Evolutionary conservation across 257 asterid genomes (phyloP), one percentile per base, ranked within the genome.

Genomic region (Ilex aquifolium): DNA sequence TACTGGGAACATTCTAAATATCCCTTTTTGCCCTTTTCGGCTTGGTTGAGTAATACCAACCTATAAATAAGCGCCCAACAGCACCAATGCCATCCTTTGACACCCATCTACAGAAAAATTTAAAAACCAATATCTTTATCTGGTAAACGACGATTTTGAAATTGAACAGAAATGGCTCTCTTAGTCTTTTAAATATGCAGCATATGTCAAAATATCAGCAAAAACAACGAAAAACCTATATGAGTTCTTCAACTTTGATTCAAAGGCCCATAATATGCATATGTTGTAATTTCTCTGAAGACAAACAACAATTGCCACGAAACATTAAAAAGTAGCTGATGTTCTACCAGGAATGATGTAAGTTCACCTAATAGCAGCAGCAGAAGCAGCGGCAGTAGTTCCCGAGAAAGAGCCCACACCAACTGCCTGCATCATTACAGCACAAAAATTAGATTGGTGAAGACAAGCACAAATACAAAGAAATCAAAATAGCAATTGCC

Each of bases 71-170:
- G 65, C 99, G 96, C 62, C 99, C 99, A 70, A 92, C 70, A 65
- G 99, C 95, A 73, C 99, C 99, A 76, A 92, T 89, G 80, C 99
- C 97, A 75, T 85, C 96, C 86, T 89, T 92, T 62, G 95, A 73
- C 66, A 92, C 97, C 99, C 99, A 92, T 83, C 99, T 92, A 80
- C 72, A 65, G 59, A 68, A 68, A 29, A 51, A 73, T 57, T 56
- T 50, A 60, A 59, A 59, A 36, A 70, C 44, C 32, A 74, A 60
- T 56, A 61, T 53, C 49, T 66, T 57, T 56, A 62, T 13, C 39
- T 44, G 48, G 59, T 40, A 4, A 10, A 2, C 10, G 32, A 44
- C 50, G 65, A 70, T 68, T 59, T 72, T 68, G 11, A 39, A 51
- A 63, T 14, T 46, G 52, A 46, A 14, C 52, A 5, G 15, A 46